These are phyloP conservation scores for Hemerocallis citrina DNA, from an alignment of 106 monocot genomes.

Conservation along the genomic window DNA sequence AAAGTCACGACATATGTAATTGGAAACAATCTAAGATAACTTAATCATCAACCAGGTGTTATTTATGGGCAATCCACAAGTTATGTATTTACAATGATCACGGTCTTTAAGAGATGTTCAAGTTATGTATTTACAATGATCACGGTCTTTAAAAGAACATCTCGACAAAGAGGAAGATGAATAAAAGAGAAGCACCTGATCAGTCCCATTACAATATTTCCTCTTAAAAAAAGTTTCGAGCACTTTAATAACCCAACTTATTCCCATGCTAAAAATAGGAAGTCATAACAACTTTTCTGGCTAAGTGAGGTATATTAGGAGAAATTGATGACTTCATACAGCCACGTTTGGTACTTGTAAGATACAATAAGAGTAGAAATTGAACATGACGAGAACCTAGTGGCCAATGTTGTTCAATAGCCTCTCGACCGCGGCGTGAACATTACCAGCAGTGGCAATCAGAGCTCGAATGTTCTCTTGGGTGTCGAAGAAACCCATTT, in stretches of 20 bases:
- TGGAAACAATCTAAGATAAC: too few species aligned
- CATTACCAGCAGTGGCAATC: constrained; percentile 78
- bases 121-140: constrained; percentile 3
- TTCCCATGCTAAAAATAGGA: constrained; percentile 7
- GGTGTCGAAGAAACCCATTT: constrained; percentile 96
- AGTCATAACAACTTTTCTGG: not conserved
- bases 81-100: constrained; percentile 5
- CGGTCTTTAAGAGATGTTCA: not conserved
- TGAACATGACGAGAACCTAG: constrained; percentile 15
- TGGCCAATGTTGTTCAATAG: constrained; percentile 66
- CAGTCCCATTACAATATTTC: too few species aligned
- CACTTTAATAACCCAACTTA: constrained; percentile 3
- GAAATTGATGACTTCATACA: not conserved
- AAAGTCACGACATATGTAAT: too few species aligned
- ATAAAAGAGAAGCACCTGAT: not conserved
- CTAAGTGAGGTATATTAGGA: not conserved
- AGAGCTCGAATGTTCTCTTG: constrained; percentile 91
- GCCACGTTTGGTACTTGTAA: too few species aligned
- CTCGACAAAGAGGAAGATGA: not conserved
- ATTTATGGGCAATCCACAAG: constrained; percentile 7
- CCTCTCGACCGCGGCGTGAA: constrained; percentile 87
- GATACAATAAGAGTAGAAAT: too few species aligned
- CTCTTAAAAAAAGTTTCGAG: not conserved
- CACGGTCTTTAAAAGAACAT: not conserved
- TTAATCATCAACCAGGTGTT: too few species aligned